Percentiles rank a stretch among this genome's conserved stretches.
These are phyloP conservation scores for Stephania cephalantha DNA, from an alignment of 164 flowering plant genomes.

Conservation along the genomic window DNA sequence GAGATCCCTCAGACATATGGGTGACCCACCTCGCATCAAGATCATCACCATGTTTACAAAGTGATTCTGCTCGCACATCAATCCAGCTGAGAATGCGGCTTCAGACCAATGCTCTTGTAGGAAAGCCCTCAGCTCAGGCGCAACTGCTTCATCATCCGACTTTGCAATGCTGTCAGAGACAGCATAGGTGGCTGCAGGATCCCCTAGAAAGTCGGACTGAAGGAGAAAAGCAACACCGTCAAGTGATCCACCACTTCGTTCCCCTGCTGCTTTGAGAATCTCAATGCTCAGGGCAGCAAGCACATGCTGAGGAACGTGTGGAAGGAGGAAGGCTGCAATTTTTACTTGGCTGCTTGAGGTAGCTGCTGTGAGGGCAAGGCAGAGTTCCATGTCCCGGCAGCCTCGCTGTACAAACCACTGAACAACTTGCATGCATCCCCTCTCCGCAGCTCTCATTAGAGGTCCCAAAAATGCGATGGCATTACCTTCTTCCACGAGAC, in stretches of 20 bases:
- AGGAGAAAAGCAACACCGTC: constrained; percentile 86
- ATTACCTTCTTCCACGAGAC: constrained; percentile 88
- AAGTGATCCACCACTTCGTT: constrained; percentile 82
- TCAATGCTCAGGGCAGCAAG: constrained; percentile 91
- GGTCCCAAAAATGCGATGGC: constrained; percentile 92
- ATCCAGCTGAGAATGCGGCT: constrained; percentile 60
- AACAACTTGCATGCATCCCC: constrained; percentile 87
- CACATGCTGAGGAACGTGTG: constrained; percentile 84
- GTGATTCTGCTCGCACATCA: constrained; percentile 53
- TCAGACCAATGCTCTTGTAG: constrained; percentile 82
- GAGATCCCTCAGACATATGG: constrained; percentile 57
- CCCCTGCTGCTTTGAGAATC: constrained; percentile 93
- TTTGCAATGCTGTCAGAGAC: constrained; percentile 80
- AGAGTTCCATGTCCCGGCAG: constrained; percentile 93
- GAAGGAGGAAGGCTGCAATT: constrained; percentile 76
- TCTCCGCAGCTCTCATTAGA: constrained; percentile 89
- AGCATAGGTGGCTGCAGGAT: constrained; percentile 77
- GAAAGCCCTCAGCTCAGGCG: constrained; percentile 63
- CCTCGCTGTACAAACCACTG: constrained; percentile 85
- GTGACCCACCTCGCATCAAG: constrained; percentile 54
- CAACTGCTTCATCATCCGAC: constrained; percentile 72
- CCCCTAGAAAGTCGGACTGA: constrained; percentile 68
- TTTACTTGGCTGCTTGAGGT: constrained; percentile 82
- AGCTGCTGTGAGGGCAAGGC: constrained; percentile 94
- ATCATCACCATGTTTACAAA: constrained; percentile 56